phyloP scores from a whole-genome alignment of 768 basidiomycete genomes.

The Lactarius hatsudake region DNA sequence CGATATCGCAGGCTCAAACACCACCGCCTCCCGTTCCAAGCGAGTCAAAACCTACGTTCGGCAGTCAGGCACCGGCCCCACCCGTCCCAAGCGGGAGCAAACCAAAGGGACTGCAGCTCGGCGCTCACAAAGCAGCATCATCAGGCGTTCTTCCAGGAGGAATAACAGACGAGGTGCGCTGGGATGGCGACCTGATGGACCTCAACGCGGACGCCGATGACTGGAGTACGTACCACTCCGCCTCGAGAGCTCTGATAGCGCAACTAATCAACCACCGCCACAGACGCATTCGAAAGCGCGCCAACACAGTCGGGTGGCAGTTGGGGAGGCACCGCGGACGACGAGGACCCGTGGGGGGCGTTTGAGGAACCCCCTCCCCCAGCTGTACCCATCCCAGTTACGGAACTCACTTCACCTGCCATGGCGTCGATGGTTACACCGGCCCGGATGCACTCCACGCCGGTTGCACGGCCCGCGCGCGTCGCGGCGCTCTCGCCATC shows the following conservation, averaged over 20 bases:
- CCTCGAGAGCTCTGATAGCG: slow-evolving; percentile 3
- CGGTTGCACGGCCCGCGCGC: background rate
- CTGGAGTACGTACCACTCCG: slow-evolving; percentile 68
- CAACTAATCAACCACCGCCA: background rate
- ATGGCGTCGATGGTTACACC: background rate
- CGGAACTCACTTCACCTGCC: slow-evolving; percentile 16
- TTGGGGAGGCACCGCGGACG: slow-evolving; percentile 24
- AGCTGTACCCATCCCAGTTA: slow-evolving; percentile 19
- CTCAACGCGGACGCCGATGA: slow-evolving; percentile 91
- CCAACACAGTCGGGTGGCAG: slow-evolving; percentile 32
- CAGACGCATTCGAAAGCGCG: slow-evolving; percentile 37
- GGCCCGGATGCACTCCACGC: background rate
- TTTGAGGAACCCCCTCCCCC: slow-evolving; percentile 22
- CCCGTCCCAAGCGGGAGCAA: slow-evolving; percentile 35
- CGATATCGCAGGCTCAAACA: slow-evolving; percentile 4
- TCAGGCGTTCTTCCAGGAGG: slow-evolving; percentile 47
- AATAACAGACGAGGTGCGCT: slow-evolving; percentile 55
- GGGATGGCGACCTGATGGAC: slow-evolving; percentile 80
- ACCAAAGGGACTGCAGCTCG: slow-evolving; percentile 67
- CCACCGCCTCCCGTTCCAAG: slow-evolving; percentile 23
- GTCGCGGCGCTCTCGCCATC: slow-evolving; percentile 6
- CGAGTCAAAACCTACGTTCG: slow-evolving; percentile 12
- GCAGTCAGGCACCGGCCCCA: slow-evolving; percentile 4
- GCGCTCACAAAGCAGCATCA: slow-evolving; percentile 47
- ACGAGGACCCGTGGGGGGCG: slow-evolving; percentile 29